A percentile compares a stretch with the other conserved stretches of the same genome.
Conservation (phyloP, 805 yeast genomes). For the Candida hispaniensis region DNA sequence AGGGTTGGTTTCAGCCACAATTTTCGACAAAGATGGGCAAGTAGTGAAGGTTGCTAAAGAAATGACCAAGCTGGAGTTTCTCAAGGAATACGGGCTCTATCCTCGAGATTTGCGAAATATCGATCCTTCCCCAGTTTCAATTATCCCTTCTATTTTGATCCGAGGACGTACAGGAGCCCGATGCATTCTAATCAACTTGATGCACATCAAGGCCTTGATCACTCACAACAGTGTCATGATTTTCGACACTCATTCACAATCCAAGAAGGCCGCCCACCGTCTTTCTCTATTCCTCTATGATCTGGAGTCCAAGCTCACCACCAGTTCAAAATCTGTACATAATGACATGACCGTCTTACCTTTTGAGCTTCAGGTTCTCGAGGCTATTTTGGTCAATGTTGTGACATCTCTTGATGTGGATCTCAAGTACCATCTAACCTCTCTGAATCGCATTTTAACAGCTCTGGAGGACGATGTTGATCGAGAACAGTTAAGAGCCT, state of each 20-base stretch:
- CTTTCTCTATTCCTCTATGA: conserved; percentile 77
- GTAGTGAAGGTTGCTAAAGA: conserved; percentile 48
- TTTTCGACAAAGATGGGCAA: conserved; percentile 46
- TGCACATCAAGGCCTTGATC: conserved; percentile 54
- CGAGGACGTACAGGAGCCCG: conserved; percentile 32
- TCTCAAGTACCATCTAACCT: conserved; percentile 43
- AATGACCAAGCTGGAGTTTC: conserved; percentile 46
- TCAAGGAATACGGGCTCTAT: conserved; percentile 56
- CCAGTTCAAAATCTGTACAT: conserved; percentile 4
- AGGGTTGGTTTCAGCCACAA: conserved; percentile 30
- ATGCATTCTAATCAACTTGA: conserved; percentile 48
- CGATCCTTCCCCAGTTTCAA: conserved; percentile 53
- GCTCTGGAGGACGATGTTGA: conserved; percentile 73
- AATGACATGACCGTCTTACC: conserved; percentile 34
- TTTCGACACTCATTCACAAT: conserved; percentile 41
- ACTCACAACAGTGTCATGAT: conserved; percentile 47
- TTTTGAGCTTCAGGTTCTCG: conserved; percentile 76
- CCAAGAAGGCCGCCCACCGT: conserved; percentile 42
- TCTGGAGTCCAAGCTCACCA: conserved; percentile 62
- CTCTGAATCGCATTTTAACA: conserved; percentile 52
- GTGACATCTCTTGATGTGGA: conserved; percentile 73
- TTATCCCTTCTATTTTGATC: conserved; percentile 56
- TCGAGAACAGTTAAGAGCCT: conserved; percentile 59
- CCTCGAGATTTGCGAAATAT: conserved; percentile 84
- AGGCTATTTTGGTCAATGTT: conserved; percentile 70